phyloP scores from a whole-genome alignment of 2,329 filamentous ascomycete species.

The Arthrobotrys megalospora region DNA sequence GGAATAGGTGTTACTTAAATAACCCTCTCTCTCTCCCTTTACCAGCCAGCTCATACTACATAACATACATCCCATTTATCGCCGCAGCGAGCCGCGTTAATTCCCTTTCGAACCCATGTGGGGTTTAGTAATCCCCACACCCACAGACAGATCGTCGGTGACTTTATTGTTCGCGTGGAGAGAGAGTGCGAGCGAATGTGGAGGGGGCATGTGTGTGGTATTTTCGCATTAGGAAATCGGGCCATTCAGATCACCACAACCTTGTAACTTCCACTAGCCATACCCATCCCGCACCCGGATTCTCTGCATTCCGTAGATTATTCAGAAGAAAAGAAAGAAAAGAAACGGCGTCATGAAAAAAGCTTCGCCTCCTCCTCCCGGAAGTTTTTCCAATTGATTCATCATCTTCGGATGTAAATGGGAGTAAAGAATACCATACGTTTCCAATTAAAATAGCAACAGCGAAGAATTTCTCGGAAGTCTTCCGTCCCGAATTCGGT shows the following conservation, averaged over 20 bases:
- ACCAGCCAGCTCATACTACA: not conserved
- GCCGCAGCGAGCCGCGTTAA: constrained; percentile 11
- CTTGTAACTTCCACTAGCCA: too few species aligned
- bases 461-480: constrained; percentile 4
- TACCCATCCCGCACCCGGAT: constrained; percentile 8
- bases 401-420: constrained; percentile 11
- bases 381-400: not conserved
- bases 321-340: not conserved
- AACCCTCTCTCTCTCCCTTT: not conserved
- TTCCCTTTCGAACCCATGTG: constrained; percentile 1
- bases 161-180: not conserved
- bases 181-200: not conserved
- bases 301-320: not conserved
- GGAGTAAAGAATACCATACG: not conserved
- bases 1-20: not conserved
- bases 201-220: not conserved
- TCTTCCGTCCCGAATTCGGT: constrained; percentile 2
- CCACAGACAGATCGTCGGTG: not conserved
- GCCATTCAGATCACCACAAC: not conserved
- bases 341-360: not conserved
- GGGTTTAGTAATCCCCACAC: not conserved
- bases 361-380: not conserved
- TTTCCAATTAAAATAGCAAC: too few species aligned
- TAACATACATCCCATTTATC: constrained; percentile 2
- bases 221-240: constrained; percentile 31